Conservation (phyloP, 768 basidiomycete genomes). For the Pholiota molesta region DNA sequence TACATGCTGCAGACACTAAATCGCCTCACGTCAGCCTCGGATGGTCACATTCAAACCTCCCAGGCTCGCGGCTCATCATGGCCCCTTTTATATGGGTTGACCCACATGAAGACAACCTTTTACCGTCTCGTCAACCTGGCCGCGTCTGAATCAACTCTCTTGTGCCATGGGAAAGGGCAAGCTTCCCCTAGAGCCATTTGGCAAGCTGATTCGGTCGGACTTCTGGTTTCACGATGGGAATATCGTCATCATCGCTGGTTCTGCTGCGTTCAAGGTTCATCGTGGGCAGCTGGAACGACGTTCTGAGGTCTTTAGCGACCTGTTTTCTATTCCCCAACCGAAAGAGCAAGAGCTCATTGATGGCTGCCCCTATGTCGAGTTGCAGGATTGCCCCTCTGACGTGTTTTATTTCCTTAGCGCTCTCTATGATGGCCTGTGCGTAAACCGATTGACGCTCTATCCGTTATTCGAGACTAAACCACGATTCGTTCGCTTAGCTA, state of each 20-base stretch:
- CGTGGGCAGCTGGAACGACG: constrained; percentile 74
- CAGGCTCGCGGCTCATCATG: background rate
- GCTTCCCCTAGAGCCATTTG: constrained; percentile 19
- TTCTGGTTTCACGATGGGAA: constrained; percentile 81
- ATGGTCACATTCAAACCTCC: background rate
- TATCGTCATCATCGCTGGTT: constrained; percentile 59
- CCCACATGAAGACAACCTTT: background rate
- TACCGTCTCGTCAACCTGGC: background rate
- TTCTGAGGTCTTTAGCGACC: constrained; percentile 73
- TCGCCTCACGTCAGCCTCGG: background rate
- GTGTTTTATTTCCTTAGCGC: constrained; percentile 67
- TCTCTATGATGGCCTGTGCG: constrained; percentile 78
- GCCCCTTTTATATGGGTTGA: background rate
- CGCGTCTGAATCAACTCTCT: background rate
- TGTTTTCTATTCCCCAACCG: constrained; percentile 69
- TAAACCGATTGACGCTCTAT: background rate
- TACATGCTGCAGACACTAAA: background rate
- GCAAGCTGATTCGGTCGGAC: constrained; percentile 49
- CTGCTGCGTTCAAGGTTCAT: constrained; percentile 72
- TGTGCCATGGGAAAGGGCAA: constrained; percentile 19
- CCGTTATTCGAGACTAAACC: background rate
- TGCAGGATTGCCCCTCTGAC: constrained; percentile 70
- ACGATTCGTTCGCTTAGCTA: constrained; percentile 43
- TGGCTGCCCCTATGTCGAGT: constrained; percentile 57
- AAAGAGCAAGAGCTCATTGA: constrained; percentile 51